Evolutionary conservation across 805 yeast species (phyloP).

Genomic region (Metschnikowia corniflorae): DNA sequence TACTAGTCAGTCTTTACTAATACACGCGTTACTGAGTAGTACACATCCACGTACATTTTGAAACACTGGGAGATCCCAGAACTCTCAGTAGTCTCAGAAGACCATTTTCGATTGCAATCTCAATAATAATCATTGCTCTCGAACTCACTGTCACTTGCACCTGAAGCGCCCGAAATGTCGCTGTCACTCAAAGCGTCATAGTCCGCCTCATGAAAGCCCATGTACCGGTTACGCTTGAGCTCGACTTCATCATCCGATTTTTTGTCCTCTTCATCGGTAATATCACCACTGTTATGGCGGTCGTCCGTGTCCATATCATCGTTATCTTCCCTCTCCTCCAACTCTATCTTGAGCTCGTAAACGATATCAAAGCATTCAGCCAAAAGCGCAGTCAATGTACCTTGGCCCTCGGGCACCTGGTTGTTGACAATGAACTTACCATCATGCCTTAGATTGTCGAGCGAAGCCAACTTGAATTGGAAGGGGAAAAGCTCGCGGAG

Average conservation of each 20-base stretch:
- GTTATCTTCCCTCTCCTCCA: slow-evolving; percentile 56
- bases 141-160: slow-evolving; percentile 30
- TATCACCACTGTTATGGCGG: slow-evolving; percentile 9
- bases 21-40: too few relatives aligned
- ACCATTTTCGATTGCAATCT: too few relatives aligned
- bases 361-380: slow-evolving; percentile 94
- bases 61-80: too few relatives aligned
- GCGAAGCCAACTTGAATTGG: slow-evolving; percentile 87
- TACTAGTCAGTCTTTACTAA: too few relatives aligned
- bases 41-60: too few relatives aligned
- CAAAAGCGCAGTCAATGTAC: slow-evolving; percentile 82
- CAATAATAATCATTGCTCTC: slow-evolving; percentile 44
- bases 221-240: slow-evolving; percentile 39
- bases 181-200: slow-evolving; percentile 39
- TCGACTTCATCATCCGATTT: slow-evolving; percentile 44
- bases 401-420: slow-evolving; percentile 97
- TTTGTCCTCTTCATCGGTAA: slow-evolving; percentile 23
- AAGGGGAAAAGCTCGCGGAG: slow-evolving; percentile 92
- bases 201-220: slow-evolving; percentile 45
- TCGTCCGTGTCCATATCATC: slow-evolving; percentile 12
- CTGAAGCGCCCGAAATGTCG: slow-evolving; percentile 22
- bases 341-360: slow-evolving; percentile 84
- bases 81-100: too few relatives aligned
- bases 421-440: slow-evolving; percentile 89
- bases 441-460: slow-evolving; percentile 82